Evolutionary conservation across 306 rosid species (phyloP).

Genomic region (Citrullus colocynthis): DNA sequence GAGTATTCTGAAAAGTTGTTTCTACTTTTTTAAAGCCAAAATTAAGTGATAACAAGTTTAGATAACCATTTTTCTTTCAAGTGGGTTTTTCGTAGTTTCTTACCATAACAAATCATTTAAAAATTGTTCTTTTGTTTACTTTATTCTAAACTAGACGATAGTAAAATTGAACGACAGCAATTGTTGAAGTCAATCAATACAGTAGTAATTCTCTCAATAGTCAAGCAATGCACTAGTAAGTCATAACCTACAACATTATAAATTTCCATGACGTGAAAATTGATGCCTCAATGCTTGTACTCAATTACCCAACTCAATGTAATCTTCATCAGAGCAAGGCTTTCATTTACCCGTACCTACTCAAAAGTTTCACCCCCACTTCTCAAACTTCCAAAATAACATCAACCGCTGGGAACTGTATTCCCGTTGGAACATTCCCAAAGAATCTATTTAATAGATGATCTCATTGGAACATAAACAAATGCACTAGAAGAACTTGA

Average conservation of each 20-base stretch:
- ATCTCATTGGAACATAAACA: neutral
- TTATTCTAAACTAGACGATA: too few species aligned
- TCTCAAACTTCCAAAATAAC: neutral
- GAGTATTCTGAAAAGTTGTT: neutral
- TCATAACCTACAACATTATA: neutral
- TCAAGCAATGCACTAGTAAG: neutral
- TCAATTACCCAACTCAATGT: neutral
- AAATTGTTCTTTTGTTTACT: neutral
- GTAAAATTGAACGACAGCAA: neutral
- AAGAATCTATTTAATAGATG: neutral
- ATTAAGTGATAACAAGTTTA: neutral
- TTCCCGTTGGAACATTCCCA: neutral
- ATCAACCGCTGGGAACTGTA: too few species aligned
- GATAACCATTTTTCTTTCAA: neutral
- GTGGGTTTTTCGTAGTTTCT: neutral
- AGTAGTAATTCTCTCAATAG: neutral
- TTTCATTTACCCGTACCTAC: neutral
- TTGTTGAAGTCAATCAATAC: neutral
- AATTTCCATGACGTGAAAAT: neutral
- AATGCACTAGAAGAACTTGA: neutral
- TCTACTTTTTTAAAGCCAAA: neutral
- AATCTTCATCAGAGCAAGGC: too few species aligned
- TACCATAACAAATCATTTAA: neutral
- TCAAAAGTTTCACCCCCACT: neutral
- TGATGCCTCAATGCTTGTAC: neutral